phyloP scores from a whole-genome alignment of 2,329 filamentous ascomycete species.

The Parastagonospora avenae region DNA sequence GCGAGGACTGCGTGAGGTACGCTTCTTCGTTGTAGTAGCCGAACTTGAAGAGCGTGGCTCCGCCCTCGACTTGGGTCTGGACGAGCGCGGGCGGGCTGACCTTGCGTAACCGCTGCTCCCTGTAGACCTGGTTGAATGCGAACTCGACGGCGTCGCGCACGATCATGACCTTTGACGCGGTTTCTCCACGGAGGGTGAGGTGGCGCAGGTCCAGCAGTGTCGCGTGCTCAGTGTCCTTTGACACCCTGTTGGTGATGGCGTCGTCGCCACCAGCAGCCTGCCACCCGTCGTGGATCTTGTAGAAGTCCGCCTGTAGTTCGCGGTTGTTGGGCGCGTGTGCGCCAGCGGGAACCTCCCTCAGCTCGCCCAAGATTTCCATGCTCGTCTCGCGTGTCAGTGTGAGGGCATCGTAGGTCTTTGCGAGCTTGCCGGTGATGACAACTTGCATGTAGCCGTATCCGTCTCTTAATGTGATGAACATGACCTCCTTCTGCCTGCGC shows the following conservation, averaged over 20 bases:
- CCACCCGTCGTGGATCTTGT: conserved; percentile 69
- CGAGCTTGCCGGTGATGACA: conserved; percentile 78
- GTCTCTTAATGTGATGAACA: conserved; percentile 85
- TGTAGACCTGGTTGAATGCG: conserved; percentile 80
- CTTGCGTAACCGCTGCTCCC: conserved; percentile 77
- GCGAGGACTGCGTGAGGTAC: conserved; percentile 94
- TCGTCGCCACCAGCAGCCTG: conserved; percentile 85
- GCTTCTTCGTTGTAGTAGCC: conserved; percentile 88
- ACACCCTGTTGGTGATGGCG: conserved; percentile 84
- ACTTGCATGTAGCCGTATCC: conserved; percentile 87
- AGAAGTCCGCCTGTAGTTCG: conserved; percentile 90
- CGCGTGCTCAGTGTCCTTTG: conserved; percentile 70
- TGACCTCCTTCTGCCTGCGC: conserved; percentile 79
- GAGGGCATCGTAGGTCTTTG: conserved; percentile 89
- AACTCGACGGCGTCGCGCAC: conserved; percentile 80
- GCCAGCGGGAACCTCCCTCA: conserved; percentile 78
- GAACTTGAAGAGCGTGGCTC: conserved; percentile 87
- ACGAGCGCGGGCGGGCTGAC: conserved; percentile 90
- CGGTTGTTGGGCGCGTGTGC: conserved; percentile 81
- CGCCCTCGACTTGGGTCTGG: conserved; percentile 93
- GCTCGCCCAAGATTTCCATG: conserved; percentile 80
- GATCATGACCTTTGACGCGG: conserved; percentile 82
- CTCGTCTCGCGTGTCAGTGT: conserved; percentile 88
- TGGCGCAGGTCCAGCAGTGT: conserved; percentile 82
- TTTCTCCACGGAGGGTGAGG: conserved; percentile 82